Percentiles rank a stretch among this genome's conserved stretches.
phyloP scores from a whole-genome alignment of 1,284 basidiomycete genomes.

The Ceratobasidium theobromae region DNA sequence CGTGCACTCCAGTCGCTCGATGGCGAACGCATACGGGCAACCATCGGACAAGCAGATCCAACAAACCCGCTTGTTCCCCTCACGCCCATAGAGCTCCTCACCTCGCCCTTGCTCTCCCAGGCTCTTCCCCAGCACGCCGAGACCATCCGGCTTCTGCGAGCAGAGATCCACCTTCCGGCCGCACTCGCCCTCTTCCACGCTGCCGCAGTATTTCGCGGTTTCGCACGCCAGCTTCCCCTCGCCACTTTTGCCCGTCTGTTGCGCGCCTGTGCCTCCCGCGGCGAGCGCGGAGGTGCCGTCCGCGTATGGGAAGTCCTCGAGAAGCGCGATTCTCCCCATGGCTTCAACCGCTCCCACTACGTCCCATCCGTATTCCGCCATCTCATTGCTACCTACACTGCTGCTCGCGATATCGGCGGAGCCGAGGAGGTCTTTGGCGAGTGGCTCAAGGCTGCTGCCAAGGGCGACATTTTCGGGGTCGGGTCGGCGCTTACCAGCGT shows the following conservation, averaged over 20 bases:
- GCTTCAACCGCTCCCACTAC: conserved; percentile 30
- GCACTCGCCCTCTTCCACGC: conserved; percentile 75
- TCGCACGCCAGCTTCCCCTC: conserved; percentile 49
- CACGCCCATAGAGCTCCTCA: conserved; percentile 16
- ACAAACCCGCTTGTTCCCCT: conserved; percentile 11
- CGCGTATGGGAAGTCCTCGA: conserved; percentile 70
- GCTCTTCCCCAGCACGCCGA: conserved; percentile 28
- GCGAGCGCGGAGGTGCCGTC: conserved; percentile 63
- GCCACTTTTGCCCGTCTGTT: conserved; percentile 55
- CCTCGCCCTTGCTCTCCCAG: not conserved
- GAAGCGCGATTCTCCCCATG: conserved; percentile 40
- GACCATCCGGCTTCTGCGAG: conserved; percentile 44
- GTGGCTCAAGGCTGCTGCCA: conserved; percentile 51
- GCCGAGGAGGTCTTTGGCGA: conserved; percentile 70
- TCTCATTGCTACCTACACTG: conserved; percentile 63
- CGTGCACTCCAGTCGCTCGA: conserved; percentile 52
- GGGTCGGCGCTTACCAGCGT: not conserved
- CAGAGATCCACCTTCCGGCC: conserved; percentile 70
- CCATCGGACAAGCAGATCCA: conserved; percentile 2
- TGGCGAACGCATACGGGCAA: conserved; percentile 43
- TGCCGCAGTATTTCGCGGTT: conserved; percentile 48
- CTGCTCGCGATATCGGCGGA: conserved; percentile 55
- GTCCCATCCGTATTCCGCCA: conserved; percentile 46
- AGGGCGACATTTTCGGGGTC: conserved; percentile 44
- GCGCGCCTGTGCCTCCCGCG: conserved; percentile 61